Evolutionary conservation across 345 rosid genomes (phyloP).

Genomic region (Gynandropsis gynandra): DNA sequence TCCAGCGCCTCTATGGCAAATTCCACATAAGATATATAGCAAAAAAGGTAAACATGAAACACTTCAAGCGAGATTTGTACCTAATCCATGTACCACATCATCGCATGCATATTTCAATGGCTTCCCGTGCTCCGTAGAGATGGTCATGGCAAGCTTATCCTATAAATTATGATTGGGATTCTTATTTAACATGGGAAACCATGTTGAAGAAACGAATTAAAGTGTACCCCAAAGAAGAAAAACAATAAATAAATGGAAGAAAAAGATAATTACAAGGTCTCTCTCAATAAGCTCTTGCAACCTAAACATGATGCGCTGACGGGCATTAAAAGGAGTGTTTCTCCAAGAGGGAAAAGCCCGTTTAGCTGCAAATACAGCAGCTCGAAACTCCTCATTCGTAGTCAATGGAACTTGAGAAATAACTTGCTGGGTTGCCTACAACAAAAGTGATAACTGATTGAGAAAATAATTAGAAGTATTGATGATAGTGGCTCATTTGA

Average conservation of each 20-base stretch:
- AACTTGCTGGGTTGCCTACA: constrained; percentile 55
- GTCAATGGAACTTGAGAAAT: constrained; percentile 63
- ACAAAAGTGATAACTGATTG: constrained; percentile 9
- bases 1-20: constrained; percentile 34
- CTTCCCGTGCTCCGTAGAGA: constrained; percentile 53
- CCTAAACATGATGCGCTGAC: constrained; percentile 65
- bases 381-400: constrained; percentile 57
- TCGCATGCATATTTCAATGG: constrained; percentile 24
- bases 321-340: constrained; percentile 39
- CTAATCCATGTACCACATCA: constrained; percentile 30
- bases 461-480: constrained; percentile 5
- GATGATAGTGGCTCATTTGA: neutral
- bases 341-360: constrained; percentile 55
- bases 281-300: constrained; percentile 58
- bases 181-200: constrained; percentile 5
- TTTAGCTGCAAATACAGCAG: constrained; percentile 61
- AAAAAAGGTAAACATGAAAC: neutral
- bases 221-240: neutral
- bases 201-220: neutral
- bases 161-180: constrained; percentile 15
- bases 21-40: neutral
- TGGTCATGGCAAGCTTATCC: constrained; percentile 52
- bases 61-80: constrained; percentile 8
- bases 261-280: constrained; percentile 36
- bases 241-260: constrained; percentile 6